Evolutionary conservation across 352 stramenopile genomes (phyloP), one percentile per base, ranked within the genome.

Genomic region (Globisporangium splendens): DNA sequence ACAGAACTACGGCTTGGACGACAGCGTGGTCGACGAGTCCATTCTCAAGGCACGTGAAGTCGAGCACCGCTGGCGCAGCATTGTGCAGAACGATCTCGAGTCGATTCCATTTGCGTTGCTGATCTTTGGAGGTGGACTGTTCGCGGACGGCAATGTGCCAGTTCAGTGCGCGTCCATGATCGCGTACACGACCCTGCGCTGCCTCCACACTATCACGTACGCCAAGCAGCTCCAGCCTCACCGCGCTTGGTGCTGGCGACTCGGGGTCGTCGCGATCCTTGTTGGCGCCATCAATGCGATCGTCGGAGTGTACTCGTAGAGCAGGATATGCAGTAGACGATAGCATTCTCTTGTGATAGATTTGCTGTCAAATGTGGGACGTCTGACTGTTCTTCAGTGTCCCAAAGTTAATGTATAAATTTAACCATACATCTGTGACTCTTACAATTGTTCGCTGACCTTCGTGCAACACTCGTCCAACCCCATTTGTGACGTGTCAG

Each of bases 41-140:
- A 43, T 69, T 17, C 13, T 57, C 38, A 59, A 62, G 39, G 69
- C 69, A 11, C 56, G 56, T 13, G 57, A 58, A 20, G 58, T 49
- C 14, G 69, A 80, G 61, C 61, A 73, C 39, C 70, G 73, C 35
- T 82, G 72, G 72, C 59, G 63, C 20, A 54, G 70, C 33, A 78
- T 82, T 56, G 68, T 82, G 35, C 56, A 64, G 31, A 82, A 82
- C 65, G 70, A 82, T 55, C 62, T 79, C 39, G 73, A 82, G 50
- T 70, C 63, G 18, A 76, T 82, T 33, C 73, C 73, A 2, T 52
- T 82, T 17, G 70, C 67, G 17, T 63, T 82, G 8, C 43, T 75
- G 22, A 47, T 78, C 12, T 77, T 78, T 42, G 62, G 52, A 8
- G 50, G 62, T 12, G 70, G 64, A 15, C 52, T 82, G n/a, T 43